Evolutionary conservation across 306 rosid species (phyloP).

Genomic region (Rubus idaeus): DNA sequence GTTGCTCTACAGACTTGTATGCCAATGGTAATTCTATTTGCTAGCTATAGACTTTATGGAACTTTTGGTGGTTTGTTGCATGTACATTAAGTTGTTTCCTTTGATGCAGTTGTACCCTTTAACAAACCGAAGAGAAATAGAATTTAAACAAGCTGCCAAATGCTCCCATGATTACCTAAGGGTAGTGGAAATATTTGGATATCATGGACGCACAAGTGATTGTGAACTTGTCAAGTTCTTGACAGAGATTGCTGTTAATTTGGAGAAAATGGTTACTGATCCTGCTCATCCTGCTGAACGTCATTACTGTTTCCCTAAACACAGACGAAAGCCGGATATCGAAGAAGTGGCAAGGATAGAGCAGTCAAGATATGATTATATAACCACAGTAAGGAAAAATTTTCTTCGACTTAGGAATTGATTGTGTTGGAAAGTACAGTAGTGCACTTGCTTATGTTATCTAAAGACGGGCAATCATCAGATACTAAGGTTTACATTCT

Average conservation of each 20-base stretch:
- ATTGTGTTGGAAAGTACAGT: not conserved
- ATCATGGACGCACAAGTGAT: not conserved
- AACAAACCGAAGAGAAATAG: not conserved
- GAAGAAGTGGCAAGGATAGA: not conserved
- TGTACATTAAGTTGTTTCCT: not conserved
- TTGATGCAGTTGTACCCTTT: slow-evolving; percentile 8
- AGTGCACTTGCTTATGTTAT: not conserved
- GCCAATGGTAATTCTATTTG: not conserved
- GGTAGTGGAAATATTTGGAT: slow-evolving; percentile 13
- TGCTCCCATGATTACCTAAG: slow-evolving; percentile 5
- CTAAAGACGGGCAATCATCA: not conserved
- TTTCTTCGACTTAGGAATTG: not conserved
- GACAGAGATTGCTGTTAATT: not conserved
- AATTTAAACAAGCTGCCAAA: not conserved
- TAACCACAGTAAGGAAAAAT: not conserved
- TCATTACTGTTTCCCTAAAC: slow-evolving; percentile 13
- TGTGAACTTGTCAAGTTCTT: slow-evolving; percentile 1
- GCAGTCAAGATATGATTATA: not conserved
- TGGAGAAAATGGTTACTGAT: slow-evolving; percentile 16
- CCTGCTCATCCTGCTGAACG: slow-evolving; percentile 19
- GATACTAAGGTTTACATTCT: not conserved
- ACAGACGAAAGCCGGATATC: not conserved
- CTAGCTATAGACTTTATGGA: not conserved
- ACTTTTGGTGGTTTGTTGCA: not conserved
- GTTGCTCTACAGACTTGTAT: not conserved